phyloP scores from a whole-genome alignment of 2,329 filamentous ascomycete species.

The Shiraia sp. region DNA sequence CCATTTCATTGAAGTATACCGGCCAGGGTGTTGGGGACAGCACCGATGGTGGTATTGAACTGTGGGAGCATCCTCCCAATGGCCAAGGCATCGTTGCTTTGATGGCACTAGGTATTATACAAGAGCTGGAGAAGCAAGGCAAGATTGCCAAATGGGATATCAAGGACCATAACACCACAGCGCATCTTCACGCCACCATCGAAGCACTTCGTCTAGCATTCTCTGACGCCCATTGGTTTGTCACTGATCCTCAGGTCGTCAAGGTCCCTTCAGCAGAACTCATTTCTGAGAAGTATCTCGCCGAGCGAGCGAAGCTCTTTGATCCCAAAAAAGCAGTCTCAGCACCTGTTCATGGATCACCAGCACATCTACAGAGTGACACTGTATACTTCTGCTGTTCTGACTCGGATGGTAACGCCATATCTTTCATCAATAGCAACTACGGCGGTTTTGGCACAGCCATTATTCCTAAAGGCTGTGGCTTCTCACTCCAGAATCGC shows the following conservation, averaged over 20 bases:
- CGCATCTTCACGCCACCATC: slow-evolving; percentile 78
- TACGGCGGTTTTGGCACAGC: slow-evolving; percentile 85
- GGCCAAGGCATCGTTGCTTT: slow-evolving; percentile 94
- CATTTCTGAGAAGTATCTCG: slow-evolving; percentile 74
- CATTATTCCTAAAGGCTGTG: slow-evolving; percentile 83
- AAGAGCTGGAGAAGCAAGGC: slow-evolving; percentile 77
- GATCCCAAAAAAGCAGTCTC: slow-evolving; percentile 56
- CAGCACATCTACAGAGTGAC: slow-evolving; percentile 83
- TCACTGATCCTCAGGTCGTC: slow-evolving; percentile 77
- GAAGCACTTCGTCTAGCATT: slow-evolving; percentile 89
- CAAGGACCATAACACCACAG: slow-evolving; percentile 77
- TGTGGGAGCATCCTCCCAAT: slow-evolving; percentile 98
- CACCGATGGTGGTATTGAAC: slow-evolving; percentile 65
- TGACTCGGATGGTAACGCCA: slow-evolving; percentile 82
- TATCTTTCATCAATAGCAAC: slow-evolving; percentile 96
- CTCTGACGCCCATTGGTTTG: slow-evolving; percentile 86
- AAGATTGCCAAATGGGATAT: slow-evolving; percentile 72
- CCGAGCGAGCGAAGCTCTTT: slow-evolving; percentile 68
- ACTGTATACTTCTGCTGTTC: slow-evolving; percentile 93
- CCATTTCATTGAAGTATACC: slow-evolving; percentile 79
- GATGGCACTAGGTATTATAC: slow-evolving; percentile 90
- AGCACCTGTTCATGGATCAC: slow-evolving; percentile 67
- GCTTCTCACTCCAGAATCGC: slow-evolving; percentile 93
- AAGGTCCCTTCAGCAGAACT: slow-evolving; percentile 72
- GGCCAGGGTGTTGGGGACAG: slow-evolving; percentile 63